Base-by-base conservation (phyloP, 345 rosid species). In the Brassica incana region DNA sequence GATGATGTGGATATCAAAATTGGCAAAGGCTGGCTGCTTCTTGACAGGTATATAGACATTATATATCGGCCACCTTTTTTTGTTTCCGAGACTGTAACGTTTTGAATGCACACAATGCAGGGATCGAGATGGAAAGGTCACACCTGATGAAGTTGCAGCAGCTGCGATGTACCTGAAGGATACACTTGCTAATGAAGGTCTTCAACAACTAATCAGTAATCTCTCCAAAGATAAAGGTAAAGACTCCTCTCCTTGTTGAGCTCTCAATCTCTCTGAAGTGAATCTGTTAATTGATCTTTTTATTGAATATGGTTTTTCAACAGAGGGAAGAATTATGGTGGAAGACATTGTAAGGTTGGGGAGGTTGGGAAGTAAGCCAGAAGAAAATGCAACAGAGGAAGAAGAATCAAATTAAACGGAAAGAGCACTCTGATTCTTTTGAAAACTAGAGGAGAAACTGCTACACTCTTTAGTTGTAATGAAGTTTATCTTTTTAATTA, bases 271-370 rank as follows among this genome's bases (percentile, higher is more conserved):
- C 33, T 45, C 23, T 60, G 43, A 54, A 80, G 74, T 18, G 3
- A 3, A 71, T 75, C 14, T 75, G 62, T 56, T 35, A 15, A 18
- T 38, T 72, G 6, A 63, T 80, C 3, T 14, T 54, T 40, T 32
- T 58, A 32, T 74, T 80, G 65, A 35, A 48, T 65, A 1, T 8
- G 75, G 6, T 33, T 18, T 45, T n/a, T 35, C 62, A 77, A 79
- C 81, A 92, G 99, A 95, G 80, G 97, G 99, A 78, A 95, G 91
- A 87, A 92, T 95, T 71, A 92, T 91, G 40, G 95, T 95, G 71
- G 97, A 95, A 82, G 99, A 95, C 88, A 95, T 95, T 48, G 92
- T 92, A 61, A 88, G 84, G 72, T 72, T 91, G 83, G 99, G 95
- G 77, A 89, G 92, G 62, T 73, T 91, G 86, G 99, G 95, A 79